phyloP scores from a whole-genome alignment of 768 basidiomycete genomes.

The Grammothele lineata region DNA sequence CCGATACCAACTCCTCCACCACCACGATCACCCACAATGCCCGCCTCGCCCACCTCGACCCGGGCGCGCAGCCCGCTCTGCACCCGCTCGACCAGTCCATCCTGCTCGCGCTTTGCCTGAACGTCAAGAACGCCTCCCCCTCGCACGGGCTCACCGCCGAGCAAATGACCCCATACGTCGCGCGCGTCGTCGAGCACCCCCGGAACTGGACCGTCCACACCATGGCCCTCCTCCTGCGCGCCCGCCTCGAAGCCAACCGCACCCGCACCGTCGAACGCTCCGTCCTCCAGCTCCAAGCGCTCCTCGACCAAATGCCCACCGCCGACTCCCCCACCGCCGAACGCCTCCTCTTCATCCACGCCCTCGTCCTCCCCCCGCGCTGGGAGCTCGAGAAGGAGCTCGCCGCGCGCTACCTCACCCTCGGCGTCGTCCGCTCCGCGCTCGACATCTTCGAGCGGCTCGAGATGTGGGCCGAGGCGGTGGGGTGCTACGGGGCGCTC shows the following conservation, averaged over 20 bases:
- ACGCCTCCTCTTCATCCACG: conserved; percentile 76
- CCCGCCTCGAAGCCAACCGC: conserved; percentile 83
- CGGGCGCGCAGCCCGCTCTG: conserved; percentile 77
- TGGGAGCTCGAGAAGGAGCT: conserved; percentile 96
- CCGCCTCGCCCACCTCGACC: conserved; percentile 69
- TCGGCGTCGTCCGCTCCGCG: conserved; percentile 88
- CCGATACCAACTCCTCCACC: conserved; percentile 32
- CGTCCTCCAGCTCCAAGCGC: conserved; percentile 87
- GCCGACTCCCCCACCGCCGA: conserved; percentile 71
- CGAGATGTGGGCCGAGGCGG: conserved; percentile 99
- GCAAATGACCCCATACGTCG: conserved; percentile 90
- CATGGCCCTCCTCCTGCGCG: conserved; percentile 90
- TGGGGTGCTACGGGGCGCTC: conserved; percentile 79
- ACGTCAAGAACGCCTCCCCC: conserved; percentile 86
- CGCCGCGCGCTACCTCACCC: conserved; percentile 71
- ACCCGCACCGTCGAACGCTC: conserved; percentile 93
- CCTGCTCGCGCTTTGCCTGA: conserved; percentile 85
- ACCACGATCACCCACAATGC: conserved; percentile 38
- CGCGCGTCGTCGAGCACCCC: conserved; percentile 85
- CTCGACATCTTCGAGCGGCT: conserved; percentile 90
- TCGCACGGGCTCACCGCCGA: conserved; percentile 85
- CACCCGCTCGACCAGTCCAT: conserved; percentile 94
- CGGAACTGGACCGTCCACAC: conserved; percentile 96
- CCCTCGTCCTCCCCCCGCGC: conserved; percentile 77
- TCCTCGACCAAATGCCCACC: conserved; percentile 96